Base-by-base conservation (phyloP, 257 asterid genomes). In the Plantago major region DNA sequence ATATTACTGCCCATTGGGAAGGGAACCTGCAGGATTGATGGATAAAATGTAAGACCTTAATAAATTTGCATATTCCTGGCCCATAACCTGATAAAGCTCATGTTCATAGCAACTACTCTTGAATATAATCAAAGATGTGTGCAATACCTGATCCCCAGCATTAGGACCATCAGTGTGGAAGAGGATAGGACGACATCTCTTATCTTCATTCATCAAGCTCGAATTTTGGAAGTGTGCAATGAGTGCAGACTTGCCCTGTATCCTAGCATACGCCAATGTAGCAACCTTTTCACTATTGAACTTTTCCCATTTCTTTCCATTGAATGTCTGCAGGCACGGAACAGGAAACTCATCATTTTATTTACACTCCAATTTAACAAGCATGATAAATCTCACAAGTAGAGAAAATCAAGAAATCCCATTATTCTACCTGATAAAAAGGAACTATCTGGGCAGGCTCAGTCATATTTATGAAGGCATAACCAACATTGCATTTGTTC, bases 121-220 rank as follows among this genome's bases (percentile, higher is more conserved):
- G 55, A 52, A 52, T 53, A 53, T 10, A 6, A 12, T 19, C 58
- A 22, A 55, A 58, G 48, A 52, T 58, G 42, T 49, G 19, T 10
- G 66, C 40, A 46, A 40, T 77, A 93, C 99, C 99, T 93, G 99
- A 75, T 93, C 99, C 12, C 99, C 99, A 16, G 99, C 99, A 78
- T 93, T 89, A n/a, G 95, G 99, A 74, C 99, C 99, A 76, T 93
- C 96, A 16, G 99, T 87, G 66, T 87, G 96, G 78, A 93, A 89
- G 64, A 93, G 97, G 47, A 93, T 89, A 47, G 97, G 99, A 47
- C 99, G 93, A 67, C 99, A 93, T 63, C 99, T 81, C 81, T 93
- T 93, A 76, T 93, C 99, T 77, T 93, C 99, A 67, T 87, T 93
- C 99, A 93, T 93, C 87, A 93, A 78, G 86, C 99, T 93, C 58